Evolutionary conservation across 805 yeast species (phyloP).

Genomic region (Teunomyces cretensis): DNA sequence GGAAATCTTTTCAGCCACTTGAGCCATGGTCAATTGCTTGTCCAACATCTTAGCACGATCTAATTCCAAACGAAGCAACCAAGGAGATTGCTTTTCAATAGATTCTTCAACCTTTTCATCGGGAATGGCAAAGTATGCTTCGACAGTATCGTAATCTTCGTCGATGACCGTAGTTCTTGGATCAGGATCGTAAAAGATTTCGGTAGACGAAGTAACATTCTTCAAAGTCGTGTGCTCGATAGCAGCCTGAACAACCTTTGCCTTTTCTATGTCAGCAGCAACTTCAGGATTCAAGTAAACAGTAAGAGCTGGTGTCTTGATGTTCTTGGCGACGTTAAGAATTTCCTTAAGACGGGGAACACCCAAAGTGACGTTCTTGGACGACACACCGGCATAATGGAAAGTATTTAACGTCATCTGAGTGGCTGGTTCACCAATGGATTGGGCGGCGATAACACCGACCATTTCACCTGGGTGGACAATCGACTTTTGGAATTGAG

Average conservation of each 20-base stretch:
- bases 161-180: constrained; percentile 95
- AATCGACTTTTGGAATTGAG: constrained; percentile 86
- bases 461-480: constrained; percentile 99
- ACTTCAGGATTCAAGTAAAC: constrained; percentile 82
- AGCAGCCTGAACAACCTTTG: constrained; percentile 93
- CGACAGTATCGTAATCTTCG: constrained; percentile 96
- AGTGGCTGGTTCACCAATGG: constrained; percentile 97
- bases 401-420: constrained; percentile 97
- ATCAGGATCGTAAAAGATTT: constrained; percentile 96
- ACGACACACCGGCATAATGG: constrained; percentile 98
- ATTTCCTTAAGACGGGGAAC: constrained; percentile 98
- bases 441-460: constrained; percentile 96
- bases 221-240: constrained; percentile 94
- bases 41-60: constrained; percentile 99
- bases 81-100: constrained; percentile 93
- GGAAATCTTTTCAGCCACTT: constrained; percentile 93
- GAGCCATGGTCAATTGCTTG: constrained; percentile 96
- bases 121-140: constrained; percentile 94
- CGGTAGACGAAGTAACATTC: constrained; percentile 96
- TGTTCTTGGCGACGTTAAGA: constrained; percentile 95
- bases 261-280: constrained; percentile 87
- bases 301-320: constrained; percentile 98
- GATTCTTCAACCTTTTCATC: constrained; percentile 96
- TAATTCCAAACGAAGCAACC: constrained; percentile 93
- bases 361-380: constrained; percentile 94